Conservation (phyloP, 768 basidiomycete genomes). For the Leccinum uliginosum region DNA sequence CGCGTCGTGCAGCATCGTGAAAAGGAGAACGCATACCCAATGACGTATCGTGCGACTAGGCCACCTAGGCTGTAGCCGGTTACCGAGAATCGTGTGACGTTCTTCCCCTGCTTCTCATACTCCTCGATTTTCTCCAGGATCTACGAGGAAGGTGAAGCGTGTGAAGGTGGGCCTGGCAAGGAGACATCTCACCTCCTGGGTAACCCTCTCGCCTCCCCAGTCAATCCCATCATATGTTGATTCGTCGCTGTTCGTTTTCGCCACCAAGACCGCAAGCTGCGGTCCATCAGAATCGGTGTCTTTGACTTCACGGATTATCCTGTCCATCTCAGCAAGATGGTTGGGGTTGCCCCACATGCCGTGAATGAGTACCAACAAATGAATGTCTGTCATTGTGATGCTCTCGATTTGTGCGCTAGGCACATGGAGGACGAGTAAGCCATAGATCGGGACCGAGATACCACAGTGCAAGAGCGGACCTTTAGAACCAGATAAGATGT, state of each 20-base stretch:
- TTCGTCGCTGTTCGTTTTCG: conserved; percentile 61
- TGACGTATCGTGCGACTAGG: conserved; percentile 71
- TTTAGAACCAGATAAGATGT: not conserved
- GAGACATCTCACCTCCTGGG: conserved; percentile 56
- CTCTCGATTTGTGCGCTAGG: conserved; percentile 2
- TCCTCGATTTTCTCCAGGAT: conserved; percentile 51
- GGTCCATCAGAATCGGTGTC: conserved; percentile 29
- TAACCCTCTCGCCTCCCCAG: conserved; percentile 77
- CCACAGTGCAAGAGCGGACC: not conserved
- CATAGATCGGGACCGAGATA: not conserved
- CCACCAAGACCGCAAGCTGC: conserved; percentile 57
- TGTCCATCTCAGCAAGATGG: conserved; percentile 57
- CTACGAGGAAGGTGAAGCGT: conserved; percentile 31
- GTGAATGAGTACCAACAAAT: conserved; percentile 44
- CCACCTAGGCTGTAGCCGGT: conserved; percentile 83
- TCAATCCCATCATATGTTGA: conserved; percentile 82
- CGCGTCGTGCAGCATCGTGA: not conserved
- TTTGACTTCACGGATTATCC: conserved; percentile 47
- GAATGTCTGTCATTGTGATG: conserved; percentile 28
- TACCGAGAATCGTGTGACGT: conserved; percentile 66
- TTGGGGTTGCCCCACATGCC: conserved; percentile 81
- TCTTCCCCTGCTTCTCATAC: conserved; percentile 48
- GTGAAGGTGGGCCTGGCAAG: not conserved
- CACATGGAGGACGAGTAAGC: not conserved
- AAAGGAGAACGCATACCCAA: conserved; percentile 47